Evolutionary conservation across 2,329 filamentous ascomycete species (phyloP).

Genomic region (Pseudopithomyces maydicus): DNA sequence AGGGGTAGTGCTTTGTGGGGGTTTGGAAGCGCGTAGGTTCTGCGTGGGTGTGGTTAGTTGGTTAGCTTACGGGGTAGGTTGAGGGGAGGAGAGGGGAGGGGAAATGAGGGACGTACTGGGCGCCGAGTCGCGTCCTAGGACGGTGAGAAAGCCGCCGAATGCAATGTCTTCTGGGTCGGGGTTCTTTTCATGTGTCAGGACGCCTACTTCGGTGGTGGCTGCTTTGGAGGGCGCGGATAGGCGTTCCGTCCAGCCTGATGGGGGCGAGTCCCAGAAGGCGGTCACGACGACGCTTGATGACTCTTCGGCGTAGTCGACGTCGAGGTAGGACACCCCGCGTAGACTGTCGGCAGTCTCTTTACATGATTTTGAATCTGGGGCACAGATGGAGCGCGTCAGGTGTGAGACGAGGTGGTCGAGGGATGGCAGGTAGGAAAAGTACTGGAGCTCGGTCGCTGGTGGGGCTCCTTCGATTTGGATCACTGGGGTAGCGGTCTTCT

Average conservation of each 20-base stretch:
- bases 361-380: conserved; percentile 55
- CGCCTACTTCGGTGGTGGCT: conserved; percentile 77
- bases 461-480: conserved; percentile 63
- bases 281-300: conserved; percentile 69
- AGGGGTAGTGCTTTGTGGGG: conserved; percentile 76
- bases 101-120: conserved; percentile 52
- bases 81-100: too few species aligned
- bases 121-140: conserved; percentile 74
- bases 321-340: conserved; percentile 65
- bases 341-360: conserved; percentile 53
- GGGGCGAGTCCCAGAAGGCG: conserved; percentile 61
- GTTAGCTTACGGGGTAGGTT: too few species aligned
- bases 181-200: conserved; percentile 70
- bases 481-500: conserved; percentile 67
- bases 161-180: conserved; percentile 75
- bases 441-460: conserved; percentile 69
- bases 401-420: conserved; percentile 62
- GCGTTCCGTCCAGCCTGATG: conserved; percentile 53
- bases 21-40: conserved; percentile 81
- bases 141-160: conserved; percentile 76
- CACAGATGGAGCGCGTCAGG: conserved; percentile 60
- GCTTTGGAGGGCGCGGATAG: conserved; percentile 39
- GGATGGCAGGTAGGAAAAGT: conserved; percentile 67
- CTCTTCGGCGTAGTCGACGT: conserved; percentile 76
- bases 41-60: too few species aligned